Base-by-base conservation (phyloP, 129 eudicot genomes). In the Calendula officinalis region DNA sequence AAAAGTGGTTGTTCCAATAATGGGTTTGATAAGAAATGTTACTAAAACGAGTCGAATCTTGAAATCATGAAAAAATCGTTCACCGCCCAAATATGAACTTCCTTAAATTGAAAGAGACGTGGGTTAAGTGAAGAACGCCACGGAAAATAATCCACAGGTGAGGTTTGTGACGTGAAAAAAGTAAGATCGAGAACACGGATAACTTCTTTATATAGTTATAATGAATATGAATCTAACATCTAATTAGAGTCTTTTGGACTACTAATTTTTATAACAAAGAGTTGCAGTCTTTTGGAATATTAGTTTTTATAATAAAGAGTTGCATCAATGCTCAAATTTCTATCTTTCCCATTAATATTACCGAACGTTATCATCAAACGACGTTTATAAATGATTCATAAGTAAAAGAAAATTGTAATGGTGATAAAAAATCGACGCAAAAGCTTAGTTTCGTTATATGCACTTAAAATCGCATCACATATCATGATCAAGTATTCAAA, bases 71-170 rank as follows among this genome's bases (percentile, higher is more conserved):
- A 58, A 55, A 61, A 47, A 69, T 76, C 8, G 71, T 64, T 69
- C 48, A 76, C 72, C 47, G 5, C 34, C 72, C 43, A 14, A 56
- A 30, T 14, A 64, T 64, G 56, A 49, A 47, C 3, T 56, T 35
- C 62, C 62, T 76, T 56, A 76, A 69, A 40, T 34, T 30, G 81
- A 76, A 55, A 69, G 81, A 40, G 81, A 76, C 71, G 3, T 76
- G 47, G 60, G 63, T 65, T 70, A 69, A 60, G 72, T 56, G 48
- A 56, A 70, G 34, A 63, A 69, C 68, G 75, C 11, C 44, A 74
- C 69, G 64, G 16, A 76, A 68, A 12, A 62, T 59, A 38, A 43
- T 22, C 11, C 56, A 75, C 12, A 35, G 11, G 40, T 40, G 13
- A 43, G 12, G 55, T 47, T 55, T 52, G 38, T 59, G 41, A 67